Conservation (phyloP, 768 basidiomycete species). For the Leccinum obscurum region DNA sequence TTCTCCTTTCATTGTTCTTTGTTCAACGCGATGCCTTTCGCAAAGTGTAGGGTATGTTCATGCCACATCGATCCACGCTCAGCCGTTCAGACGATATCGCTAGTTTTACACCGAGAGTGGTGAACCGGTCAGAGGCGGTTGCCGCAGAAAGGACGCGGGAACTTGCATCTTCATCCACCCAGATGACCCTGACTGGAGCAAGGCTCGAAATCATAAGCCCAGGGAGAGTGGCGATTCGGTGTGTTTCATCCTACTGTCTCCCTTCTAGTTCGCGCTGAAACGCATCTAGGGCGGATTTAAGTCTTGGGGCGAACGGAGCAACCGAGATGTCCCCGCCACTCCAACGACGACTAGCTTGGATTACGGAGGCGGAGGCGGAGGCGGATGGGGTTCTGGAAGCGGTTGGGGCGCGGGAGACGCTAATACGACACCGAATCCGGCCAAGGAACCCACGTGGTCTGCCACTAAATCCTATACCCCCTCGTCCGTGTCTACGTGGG, state of each 20-base stretch:
- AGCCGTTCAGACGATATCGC: neutral
- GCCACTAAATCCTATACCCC: neutral
- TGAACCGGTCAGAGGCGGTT: slow-evolving; percentile 28
- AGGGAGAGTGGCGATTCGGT: slow-evolving; percentile 21
- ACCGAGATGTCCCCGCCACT: neutral
- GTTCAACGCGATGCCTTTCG: slow-evolving; percentile 22
- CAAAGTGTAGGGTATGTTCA: slow-evolving; percentile 27
- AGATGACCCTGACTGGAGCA: slow-evolving; percentile 23
- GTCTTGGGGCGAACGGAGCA: slow-evolving; percentile 8
- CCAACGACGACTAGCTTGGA: neutral
- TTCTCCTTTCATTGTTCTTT: neutral
- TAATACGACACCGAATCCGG: slow-evolving; percentile 6
- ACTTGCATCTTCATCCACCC: slow-evolving; percentile 35
- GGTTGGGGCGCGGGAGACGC: slow-evolving; percentile 12
- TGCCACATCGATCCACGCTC: slow-evolving; percentile 5
- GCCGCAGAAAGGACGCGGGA: slow-evolving; percentile 16
- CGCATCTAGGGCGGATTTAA: slow-evolving; percentile 10
- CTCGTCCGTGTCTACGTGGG: neutral
- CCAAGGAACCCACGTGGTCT: neutral
- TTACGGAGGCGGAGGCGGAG: slow-evolving; percentile 3
- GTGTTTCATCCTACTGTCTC: slow-evolving; percentile 1
- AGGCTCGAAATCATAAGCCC: slow-evolving; percentile 15
- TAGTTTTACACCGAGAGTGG: slow-evolving; percentile 36
- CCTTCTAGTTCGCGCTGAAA: neutral
- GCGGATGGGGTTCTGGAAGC: slow-evolving; percentile 11